Conservation (phyloP, 1,139 yeast species). For the Yamadazyma mexicana region DNA sequence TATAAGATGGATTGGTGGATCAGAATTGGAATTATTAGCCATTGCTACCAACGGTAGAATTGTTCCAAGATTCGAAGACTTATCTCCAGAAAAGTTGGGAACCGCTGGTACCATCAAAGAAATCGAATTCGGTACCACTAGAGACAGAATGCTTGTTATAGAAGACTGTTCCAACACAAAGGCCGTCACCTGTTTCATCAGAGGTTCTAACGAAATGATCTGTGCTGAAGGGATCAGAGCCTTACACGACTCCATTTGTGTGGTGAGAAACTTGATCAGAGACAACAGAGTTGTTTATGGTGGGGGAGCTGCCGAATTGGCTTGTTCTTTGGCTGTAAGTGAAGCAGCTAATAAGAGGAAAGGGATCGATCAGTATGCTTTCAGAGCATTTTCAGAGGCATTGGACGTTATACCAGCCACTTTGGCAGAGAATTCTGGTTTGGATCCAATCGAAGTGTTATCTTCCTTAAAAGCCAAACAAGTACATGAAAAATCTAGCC, state of each 20-base stretch:
- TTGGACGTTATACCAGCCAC: constrained; percentile 92
- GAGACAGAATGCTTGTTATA: constrained; percentile 92
- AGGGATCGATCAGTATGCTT: constrained; percentile 97
- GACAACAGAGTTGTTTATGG: constrained; percentile 96
- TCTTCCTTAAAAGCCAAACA: constrained; percentile 84
- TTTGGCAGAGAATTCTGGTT: constrained; percentile 94
- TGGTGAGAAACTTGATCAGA: constrained; percentile 89
- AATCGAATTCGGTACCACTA: constrained; percentile 92
- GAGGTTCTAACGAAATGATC: constrained; percentile 98
- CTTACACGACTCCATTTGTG: constrained; percentile 93
- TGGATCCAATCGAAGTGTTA: constrained; percentile 89
- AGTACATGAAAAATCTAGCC: constrained; percentile 65
- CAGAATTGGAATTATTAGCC: constrained; percentile 92
- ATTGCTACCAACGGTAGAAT: constrained; percentile 97
- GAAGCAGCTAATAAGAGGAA: constrained; percentile 90
- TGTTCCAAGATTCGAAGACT: constrained; percentile 95
- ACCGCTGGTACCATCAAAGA: constrained; percentile 83
- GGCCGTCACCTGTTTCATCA: constrained; percentile 89
- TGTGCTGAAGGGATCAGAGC: constrained; percentile 97
- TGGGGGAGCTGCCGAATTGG: constrained; percentile 97
- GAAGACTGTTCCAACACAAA: constrained; percentile 87
- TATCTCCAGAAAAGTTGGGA: constrained; percentile 80
- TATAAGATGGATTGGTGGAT: constrained; percentile 99
- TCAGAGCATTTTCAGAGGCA: constrained; percentile 91
- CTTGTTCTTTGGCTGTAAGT: constrained; percentile 89